Conservation (phyloP, 2,329 filamentous ascomycete species). For the Botrytis cinerea region DNA sequence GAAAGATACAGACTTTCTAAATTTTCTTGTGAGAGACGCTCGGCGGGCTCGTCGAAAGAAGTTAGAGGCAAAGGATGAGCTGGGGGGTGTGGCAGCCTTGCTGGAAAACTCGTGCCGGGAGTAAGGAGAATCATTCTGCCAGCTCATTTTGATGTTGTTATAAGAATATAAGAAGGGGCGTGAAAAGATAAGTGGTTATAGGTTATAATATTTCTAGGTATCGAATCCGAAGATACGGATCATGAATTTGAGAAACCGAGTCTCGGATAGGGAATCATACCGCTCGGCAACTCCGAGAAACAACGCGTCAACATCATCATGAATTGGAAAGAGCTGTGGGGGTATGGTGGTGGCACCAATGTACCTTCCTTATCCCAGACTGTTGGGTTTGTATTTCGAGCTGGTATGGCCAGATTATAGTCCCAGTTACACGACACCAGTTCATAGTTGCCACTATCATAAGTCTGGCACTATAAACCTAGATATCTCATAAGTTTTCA, state of each 20-base stretch:
- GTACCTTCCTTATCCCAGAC: neutral
- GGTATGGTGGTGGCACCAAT: neutral
- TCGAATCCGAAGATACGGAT: neutral
- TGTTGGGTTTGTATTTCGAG: neutral
- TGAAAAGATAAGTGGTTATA: constrained; percentile 12
- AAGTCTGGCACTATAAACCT: neutral
- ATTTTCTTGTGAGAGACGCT: constrained; percentile 20
- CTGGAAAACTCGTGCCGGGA: constrained; percentile 18
- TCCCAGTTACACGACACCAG: neutral
- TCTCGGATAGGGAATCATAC: neutral
- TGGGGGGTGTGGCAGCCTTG: neutral
- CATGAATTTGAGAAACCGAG: neutral
- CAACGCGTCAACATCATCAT: neutral
- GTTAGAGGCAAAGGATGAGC: neutral
- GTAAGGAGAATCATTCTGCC: constrained; percentile 16
- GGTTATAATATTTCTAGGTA: constrained; percentile 16
- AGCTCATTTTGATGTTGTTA: constrained; percentile 9
- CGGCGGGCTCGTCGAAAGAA: constrained; percentile 19
- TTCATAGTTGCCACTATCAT: neutral
- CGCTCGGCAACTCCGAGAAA: neutral
- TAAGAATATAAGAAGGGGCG: constrained; percentile 8
- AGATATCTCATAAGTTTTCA: neutral
- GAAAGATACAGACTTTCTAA: constrained; percentile 19
- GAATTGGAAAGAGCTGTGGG: constrained; percentile 9
- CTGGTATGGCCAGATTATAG: neutral